Percentiles rank a stretch among this genome's conserved stretches.
Evolutionary conservation across 2,329 filamentous ascomycete species (phyloP).

Genomic region (Aspergillus sclerotialis): DNA sequence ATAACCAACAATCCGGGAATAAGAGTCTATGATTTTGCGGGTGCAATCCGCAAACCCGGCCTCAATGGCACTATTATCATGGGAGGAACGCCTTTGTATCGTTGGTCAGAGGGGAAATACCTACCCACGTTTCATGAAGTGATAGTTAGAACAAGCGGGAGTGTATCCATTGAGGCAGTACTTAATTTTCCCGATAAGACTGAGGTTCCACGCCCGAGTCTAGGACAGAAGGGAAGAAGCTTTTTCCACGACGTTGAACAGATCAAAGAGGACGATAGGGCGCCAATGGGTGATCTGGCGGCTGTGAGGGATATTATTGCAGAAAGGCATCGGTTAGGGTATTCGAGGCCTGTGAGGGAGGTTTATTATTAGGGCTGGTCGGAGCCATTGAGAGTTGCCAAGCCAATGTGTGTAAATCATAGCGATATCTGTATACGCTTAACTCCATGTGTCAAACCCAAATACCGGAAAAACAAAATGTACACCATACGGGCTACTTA

Average conservation of each 20-base stretch:
- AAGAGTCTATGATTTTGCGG: not conserved
- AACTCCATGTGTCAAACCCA: too few relatives aligned
- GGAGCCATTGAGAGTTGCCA: too few relatives aligned
- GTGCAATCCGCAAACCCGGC: not conserved
- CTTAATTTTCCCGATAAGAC: not conserved
- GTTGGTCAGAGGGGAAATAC: conserved; percentile 1
- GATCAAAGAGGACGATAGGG: not conserved
- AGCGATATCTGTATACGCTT: too few relatives aligned
- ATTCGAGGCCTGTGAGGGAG: not conserved
- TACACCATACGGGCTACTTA: too few relatives aligned
- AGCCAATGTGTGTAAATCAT: too few relatives aligned
- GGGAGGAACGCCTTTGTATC: not conserved
- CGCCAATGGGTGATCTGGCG: not conserved
- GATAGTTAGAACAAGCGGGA: not conserved
- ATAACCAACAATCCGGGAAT: not conserved
- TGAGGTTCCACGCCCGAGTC: not conserved
- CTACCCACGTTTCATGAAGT: conserved; percentile 1
- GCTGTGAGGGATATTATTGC: not conserved
- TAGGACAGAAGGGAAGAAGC: not conserved
- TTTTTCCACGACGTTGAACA: conserved; percentile 1
- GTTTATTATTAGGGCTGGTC: too few relatives aligned
- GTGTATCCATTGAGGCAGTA: not conserved
- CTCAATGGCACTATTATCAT: not conserved
- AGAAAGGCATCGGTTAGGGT: not conserved
- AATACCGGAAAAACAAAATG: too few relatives aligned